Conservation (phyloP, 2,329 filamentous ascomycete species). For the Mollisia scopiformis region DNA sequence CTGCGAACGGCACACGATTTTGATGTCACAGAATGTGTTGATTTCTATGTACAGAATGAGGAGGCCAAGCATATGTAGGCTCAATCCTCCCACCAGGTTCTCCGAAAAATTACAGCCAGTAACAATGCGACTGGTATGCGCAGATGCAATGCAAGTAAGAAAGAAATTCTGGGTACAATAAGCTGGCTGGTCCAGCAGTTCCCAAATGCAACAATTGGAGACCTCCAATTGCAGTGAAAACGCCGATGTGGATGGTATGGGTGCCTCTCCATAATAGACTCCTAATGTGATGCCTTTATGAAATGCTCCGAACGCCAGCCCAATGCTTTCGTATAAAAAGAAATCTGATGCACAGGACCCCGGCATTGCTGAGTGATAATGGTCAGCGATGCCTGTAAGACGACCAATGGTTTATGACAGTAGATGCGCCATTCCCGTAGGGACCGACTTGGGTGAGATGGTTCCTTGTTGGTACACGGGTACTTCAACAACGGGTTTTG, state of each 20-base stretch:
- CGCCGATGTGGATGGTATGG: slow-evolving; percentile 8
- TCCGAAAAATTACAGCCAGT: background rate
- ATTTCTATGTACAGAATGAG: slow-evolving; percentile 1
- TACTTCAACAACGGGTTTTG: background rate
- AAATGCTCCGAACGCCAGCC: slow-evolving; percentile 3
- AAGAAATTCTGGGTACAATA: background rate
- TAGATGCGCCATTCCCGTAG: background rate
- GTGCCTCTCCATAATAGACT: slow-evolving; percentile 1
- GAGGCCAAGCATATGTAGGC: background rate
- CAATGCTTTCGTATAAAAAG: slow-evolving; percentile 1
- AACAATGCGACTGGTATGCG: background rate
- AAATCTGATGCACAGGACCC: background rate
- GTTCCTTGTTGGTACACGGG: background rate
- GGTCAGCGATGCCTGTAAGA: background rate
- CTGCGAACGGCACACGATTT: background rate
- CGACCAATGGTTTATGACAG: background rate
- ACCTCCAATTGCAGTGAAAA: too few relatives aligned
- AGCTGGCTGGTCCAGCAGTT: background rate
- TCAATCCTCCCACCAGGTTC: background rate
- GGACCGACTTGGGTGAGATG: background rate
- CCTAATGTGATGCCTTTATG: background rate
- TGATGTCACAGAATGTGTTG: background rate
- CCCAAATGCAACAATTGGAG: slow-evolving; percentile 7
- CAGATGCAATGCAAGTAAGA: background rate
- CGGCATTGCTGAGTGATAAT: background rate